These are phyloP conservation scores for Kwoniella sp. DNA, from an alignment of 768 basidiomycete genomes.

Conservation along the genomic window DNA sequence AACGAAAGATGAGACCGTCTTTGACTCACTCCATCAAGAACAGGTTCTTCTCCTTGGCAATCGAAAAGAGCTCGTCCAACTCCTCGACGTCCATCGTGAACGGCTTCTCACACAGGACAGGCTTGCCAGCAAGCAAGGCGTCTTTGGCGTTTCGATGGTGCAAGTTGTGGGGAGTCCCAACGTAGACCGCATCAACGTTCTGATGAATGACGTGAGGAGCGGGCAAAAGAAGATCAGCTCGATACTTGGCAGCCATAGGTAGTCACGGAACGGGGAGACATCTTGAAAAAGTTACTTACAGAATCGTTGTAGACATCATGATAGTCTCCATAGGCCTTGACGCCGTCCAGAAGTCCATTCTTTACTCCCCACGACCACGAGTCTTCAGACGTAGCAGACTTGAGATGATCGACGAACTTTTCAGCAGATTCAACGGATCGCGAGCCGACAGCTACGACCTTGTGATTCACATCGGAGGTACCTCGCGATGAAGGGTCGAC, in stretches of 20 bases:
- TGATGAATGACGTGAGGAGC: slow-evolving; percentile 47
- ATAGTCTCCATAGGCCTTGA: slow-evolving; percentile 74
- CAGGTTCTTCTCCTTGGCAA: slow-evolving; percentile 75
- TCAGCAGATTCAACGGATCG: slow-evolving; percentile 70
- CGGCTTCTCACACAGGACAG: slow-evolving; percentile 87
- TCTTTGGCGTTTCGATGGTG: slow-evolving; percentile 78
- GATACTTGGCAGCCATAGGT: no score
- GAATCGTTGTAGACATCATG: slow-evolving; percentile 71
- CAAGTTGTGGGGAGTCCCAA: slow-evolving; percentile 81
- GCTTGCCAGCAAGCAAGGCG: slow-evolving; percentile 76
- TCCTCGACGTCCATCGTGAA: slow-evolving; percentile 78
- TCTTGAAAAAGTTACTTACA: slow-evolving; percentile 57
- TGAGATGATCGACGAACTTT: slow-evolving; percentile 66
- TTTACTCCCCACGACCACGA: slow-evolving; percentile 34
- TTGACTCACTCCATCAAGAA: slow-evolving; percentile 96
- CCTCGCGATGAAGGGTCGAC: slow-evolving; percentile 68
- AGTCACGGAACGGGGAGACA: no score
- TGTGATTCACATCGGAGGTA: slow-evolving; percentile 50
- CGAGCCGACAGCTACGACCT: slow-evolving; percentile 70
- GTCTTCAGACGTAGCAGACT: slow-evolving; percentile 55
- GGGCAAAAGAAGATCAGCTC: slow-evolving; percentile 10
- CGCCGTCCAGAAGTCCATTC: slow-evolving; percentile 54
- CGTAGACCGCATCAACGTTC: slow-evolving; percentile 77
- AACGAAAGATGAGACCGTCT: neutral
- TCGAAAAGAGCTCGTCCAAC: slow-evolving; percentile 68